phyloP scores from a whole-genome alignment of 208 protist genomes.

The Leptomonas seymouri region DNA sequence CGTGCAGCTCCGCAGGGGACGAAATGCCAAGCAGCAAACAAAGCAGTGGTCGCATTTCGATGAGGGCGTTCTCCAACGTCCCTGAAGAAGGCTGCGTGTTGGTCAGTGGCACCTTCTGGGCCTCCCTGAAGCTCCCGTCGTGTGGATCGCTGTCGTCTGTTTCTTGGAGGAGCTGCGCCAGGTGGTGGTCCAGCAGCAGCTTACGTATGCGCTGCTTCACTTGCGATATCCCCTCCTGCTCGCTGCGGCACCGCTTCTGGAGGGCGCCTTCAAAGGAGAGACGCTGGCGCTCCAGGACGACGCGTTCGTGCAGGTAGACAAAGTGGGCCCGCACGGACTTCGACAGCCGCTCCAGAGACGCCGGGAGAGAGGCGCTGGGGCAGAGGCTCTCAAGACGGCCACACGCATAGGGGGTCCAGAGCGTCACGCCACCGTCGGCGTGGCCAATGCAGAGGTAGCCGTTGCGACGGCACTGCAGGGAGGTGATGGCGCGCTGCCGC shows the following conservation, averaged over 20 bases:
- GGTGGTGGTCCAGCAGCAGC: slow-evolving; percentile 45
- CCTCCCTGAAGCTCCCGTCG: not conserved
- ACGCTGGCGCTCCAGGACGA: slow-evolving; percentile 45
- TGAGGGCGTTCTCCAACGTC: slow-evolving; percentile 24
- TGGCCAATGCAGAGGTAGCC: slow-evolving; percentile 69
- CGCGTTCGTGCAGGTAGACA: slow-evolving; percentile 34
- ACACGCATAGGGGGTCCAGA: slow-evolving; percentile 74
- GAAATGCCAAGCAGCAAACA: slow-evolving; percentile 45
- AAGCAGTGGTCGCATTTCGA: slow-evolving; percentile 43
- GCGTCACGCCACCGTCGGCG: slow-evolving; percentile 63
- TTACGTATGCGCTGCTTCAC: slow-evolving; percentile 47
- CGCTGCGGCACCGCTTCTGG: slow-evolving; percentile 8
- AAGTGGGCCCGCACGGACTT: slow-evolving; percentile 57
- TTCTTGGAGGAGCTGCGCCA: slow-evolving; percentile 25
- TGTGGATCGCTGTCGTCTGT: not conserved
- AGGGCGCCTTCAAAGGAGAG: slow-evolving; percentile 32
- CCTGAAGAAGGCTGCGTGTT: not conserved
- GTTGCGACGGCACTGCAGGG: slow-evolving; percentile 63
- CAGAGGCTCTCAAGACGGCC: slow-evolving; percentile 71
- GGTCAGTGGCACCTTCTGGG: not conserved
- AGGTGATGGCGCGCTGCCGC: slow-evolving; percentile 42
- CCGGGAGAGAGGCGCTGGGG: slow-evolving; percentile 43
- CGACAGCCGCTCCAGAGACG: slow-evolving; percentile 43
- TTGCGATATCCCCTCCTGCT: slow-evolving; percentile 28
- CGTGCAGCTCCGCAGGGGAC: slow-evolving; percentile 21